phyloP scores from a whole-genome alignment of 2,329 filamentous ascomycete genomes.

The Penicillium crustosum region DNA sequence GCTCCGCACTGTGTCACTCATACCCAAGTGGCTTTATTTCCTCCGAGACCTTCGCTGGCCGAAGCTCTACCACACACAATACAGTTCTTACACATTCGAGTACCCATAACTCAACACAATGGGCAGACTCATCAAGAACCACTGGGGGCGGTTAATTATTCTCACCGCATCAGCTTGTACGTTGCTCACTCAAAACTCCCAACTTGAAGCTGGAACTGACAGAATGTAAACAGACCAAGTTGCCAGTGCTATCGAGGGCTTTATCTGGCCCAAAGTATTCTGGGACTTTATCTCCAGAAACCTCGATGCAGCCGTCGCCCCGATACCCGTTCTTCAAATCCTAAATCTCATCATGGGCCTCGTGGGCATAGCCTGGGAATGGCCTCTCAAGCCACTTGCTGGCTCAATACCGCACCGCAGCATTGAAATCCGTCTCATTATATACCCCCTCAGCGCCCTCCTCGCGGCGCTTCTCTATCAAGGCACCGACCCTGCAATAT shows the following conservation, averaged over 20 bases:
- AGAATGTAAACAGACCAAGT: constrained; percentile 69
- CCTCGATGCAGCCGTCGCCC: constrained; percentile 81
- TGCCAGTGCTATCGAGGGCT: constrained; percentile 75
- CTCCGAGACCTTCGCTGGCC: constrained; percentile 30
- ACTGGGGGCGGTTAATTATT: constrained; percentile 94
- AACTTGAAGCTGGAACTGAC: not conserved
- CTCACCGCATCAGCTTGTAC: constrained; percentile 77
- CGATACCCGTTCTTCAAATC: constrained; percentile 83
- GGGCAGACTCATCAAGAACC: constrained; percentile 99
- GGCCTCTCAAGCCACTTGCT: constrained; percentile 77
- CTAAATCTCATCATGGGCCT: constrained; percentile 84
- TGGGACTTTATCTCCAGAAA: constrained; percentile 95
- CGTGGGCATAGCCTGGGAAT: constrained; percentile 81
- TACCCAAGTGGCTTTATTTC: constrained; percentile 2
- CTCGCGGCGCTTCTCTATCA: constrained; percentile 81
- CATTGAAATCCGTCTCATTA: constrained; percentile 78
- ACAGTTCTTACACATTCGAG: not conserved
- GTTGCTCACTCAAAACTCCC: constrained; percentile 26
- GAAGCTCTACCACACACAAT: constrained; percentile 15
- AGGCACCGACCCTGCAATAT: constrained; percentile 85
- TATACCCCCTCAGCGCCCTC: constrained; percentile 77
- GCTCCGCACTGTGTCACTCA: not conserved
- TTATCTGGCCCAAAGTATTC: constrained; percentile 99
- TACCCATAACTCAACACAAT: constrained; percentile 50
- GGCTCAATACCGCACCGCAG: constrained; percentile 79